Evolutionary conservation across 2,329 filamentous ascomycete species (phyloP).

Genomic region (Pseudogymnoascus sp.): DNA sequence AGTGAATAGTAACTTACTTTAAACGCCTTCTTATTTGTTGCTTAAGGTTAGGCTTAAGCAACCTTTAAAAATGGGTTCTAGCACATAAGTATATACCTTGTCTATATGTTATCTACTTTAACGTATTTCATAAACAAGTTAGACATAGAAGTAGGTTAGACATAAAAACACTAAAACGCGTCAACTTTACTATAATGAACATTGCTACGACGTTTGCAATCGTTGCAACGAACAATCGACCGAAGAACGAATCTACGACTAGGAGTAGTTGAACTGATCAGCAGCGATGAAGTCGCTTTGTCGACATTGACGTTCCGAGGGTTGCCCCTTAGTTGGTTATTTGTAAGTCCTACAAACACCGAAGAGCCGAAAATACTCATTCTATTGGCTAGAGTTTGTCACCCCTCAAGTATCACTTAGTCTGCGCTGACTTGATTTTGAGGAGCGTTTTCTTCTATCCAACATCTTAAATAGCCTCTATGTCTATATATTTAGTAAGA

Average conservation of each 20-base stretch:
- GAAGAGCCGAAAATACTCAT: neutral
- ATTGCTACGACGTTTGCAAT: conserved; percentile 46
- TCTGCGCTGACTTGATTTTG: neutral
- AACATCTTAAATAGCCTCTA: neutral
- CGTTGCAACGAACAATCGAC: conserved; percentile 49
- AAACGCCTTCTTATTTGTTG: too few species aligned
- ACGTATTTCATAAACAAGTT: too few species aligned
- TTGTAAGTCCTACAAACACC: neutral
- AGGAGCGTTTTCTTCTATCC: neutral
- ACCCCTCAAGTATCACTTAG: neutral
- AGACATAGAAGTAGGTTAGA: too few species aligned
- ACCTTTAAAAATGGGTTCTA: too few species aligned
- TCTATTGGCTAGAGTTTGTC: neutral
- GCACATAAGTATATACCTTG: too few species aligned
- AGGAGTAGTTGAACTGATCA: conserved; percentile 29
- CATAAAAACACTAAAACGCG: conserved; percentile 13
- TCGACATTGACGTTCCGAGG: too few species aligned
- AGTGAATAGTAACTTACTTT: too few species aligned
- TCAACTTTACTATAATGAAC: neutral
- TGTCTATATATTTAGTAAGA: neutral
- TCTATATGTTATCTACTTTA: too few species aligned
- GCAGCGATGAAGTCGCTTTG: conserved; percentile 32
- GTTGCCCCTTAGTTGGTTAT: conserved; percentile 18
- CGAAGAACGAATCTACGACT: conserved; percentile 22
- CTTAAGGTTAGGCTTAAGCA: too few species aligned